Percentiles rank a stretch among this genome's conserved stretches.
phyloP scores from a whole-genome alignment of 2,329 filamentous ascomycete species.

The Aquanectria penicillioides region DNA sequence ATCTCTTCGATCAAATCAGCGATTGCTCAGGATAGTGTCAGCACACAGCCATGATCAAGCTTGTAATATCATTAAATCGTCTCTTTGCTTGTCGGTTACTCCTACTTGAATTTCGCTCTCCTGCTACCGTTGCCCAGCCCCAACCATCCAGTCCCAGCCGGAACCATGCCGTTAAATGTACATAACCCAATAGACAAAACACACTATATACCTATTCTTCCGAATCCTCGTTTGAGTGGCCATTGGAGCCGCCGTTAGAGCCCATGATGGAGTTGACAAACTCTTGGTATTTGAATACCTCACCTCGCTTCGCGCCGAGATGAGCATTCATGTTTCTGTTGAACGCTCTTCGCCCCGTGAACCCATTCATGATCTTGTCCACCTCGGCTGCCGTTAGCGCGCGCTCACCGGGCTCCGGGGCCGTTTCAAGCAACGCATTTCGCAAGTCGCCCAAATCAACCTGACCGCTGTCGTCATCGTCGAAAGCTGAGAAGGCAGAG shows the following conservation, averaged over 20 bases:
- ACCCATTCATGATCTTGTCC: slow-evolving; percentile 87
- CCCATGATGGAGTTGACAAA: slow-evolving; percentile 81
- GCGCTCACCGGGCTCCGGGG: slow-evolving; percentile 76
- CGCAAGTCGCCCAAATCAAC: slow-evolving; percentile 85
- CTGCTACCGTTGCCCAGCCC: slow-evolving; percentile 6
- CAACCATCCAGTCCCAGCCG: background rate
- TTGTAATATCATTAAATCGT: slow-evolving; percentile 15
- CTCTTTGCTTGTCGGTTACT: slow-evolving; percentile 3
- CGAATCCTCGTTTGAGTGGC: slow-evolving; percentile 41
- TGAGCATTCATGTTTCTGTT: slow-evolving; percentile 68
- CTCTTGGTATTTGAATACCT: slow-evolving; percentile 94
- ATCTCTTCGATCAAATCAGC: too few relatives aligned
- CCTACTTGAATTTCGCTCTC: slow-evolving; percentile 4
- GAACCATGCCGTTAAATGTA: slow-evolving; percentile 8
- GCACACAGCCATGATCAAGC: too few relatives aligned
- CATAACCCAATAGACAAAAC: background rate
- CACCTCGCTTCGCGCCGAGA: slow-evolving; percentile 72
- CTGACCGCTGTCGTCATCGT: slow-evolving; percentile 94
- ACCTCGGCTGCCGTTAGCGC: slow-evolving; percentile 78
- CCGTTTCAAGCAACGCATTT: slow-evolving; percentile 84
- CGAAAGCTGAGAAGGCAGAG: slow-evolving; percentile 93
- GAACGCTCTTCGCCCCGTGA: slow-evolving; percentile 85
- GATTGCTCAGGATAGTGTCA: too few relatives aligned
- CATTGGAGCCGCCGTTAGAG: slow-evolving; percentile 54
- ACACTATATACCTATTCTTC: slow-evolving; percentile 30